phyloP scores from a whole-genome alignment of 306 rosid genomes.

The Citrullus mucosospermus region DNA sequence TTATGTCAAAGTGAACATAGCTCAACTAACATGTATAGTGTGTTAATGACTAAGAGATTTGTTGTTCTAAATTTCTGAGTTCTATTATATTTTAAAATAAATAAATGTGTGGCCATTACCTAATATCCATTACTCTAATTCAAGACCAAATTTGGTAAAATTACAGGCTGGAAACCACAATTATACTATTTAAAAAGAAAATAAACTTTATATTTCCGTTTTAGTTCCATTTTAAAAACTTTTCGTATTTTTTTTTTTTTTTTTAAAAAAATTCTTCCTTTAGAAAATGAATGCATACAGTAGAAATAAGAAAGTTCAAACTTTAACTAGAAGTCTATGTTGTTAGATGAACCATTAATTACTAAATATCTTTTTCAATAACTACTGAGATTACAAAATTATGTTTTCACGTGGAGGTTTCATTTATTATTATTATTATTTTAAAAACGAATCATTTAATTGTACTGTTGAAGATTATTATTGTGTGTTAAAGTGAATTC shows the following conservation, averaged over 20 bases:
- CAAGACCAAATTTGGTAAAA: not conserved
- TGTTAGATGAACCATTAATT: not conserved
- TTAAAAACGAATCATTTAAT: not conserved
- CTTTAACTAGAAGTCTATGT: not conserved
- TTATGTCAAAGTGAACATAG: no score
- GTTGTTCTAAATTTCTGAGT: no score
- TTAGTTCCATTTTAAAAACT: not conserved
- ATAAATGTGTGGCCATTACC: no score
- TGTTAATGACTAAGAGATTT: no score
- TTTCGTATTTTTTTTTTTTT: not conserved
- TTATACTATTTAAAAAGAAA: not conserved
- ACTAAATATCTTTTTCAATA: not conserved
- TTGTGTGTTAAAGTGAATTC: not conserved
- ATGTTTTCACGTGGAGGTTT: conserved; percentile 5
- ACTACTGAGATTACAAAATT: not conserved
- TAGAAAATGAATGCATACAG: not conserved
- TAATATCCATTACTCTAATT: no score
- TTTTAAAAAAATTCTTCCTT: no score
- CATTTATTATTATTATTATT: not conserved
- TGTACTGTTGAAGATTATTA: not conserved
- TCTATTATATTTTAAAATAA: no score
- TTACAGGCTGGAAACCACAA: not conserved
- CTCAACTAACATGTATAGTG: no score
- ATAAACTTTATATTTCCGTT: not conserved
- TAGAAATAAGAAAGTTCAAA: not conserved